phyloP scores from a whole-genome alignment of 2,329 filamentous ascomycete genomes.

The Penicillium sclerotiorum region DNA sequence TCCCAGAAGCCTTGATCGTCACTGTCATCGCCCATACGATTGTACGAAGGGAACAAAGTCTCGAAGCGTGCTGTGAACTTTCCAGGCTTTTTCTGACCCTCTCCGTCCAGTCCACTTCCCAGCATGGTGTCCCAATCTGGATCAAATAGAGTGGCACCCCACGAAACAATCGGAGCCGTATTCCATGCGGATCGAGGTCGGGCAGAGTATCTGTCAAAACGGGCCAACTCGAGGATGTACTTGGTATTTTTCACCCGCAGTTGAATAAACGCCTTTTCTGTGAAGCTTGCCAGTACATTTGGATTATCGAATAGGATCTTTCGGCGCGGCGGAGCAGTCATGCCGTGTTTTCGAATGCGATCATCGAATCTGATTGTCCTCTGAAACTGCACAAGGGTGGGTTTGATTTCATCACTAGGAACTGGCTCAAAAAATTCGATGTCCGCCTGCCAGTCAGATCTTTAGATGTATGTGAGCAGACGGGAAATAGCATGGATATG shows the following conservation, averaged over 20 bases:
- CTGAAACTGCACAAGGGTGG: slow-evolving; percentile 19
- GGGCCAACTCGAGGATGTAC: slow-evolving; percentile 47
- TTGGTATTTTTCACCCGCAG: slow-evolving; percentile 44
- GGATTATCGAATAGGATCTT: slow-evolving; percentile 34
- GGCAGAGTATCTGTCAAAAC: slow-evolving; percentile 44
- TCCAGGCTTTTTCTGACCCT: not conserved
- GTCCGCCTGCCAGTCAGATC: slow-evolving; percentile 46
- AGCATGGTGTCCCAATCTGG: slow-evolving; percentile 46
- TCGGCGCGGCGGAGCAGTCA: slow-evolving; percentile 29
- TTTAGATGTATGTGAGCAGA: slow-evolving; percentile 13
- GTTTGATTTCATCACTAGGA: slow-evolving; percentile 17
- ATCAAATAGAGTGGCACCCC: slow-evolving; percentile 43
- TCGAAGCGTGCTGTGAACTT: not conserved
- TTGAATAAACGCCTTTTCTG: slow-evolving; percentile 44
- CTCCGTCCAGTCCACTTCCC: slow-evolving; percentile 21
- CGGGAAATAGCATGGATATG: not conserved
- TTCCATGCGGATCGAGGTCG: not conserved
- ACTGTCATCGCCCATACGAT: not conserved
- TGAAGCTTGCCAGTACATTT: slow-evolving; percentile 33
- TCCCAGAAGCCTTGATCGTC: not conserved
- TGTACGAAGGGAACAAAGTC: not conserved
- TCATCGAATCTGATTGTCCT: slow-evolving; percentile 8
- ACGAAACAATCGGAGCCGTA: slow-evolving; percentile 29
- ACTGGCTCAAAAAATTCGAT: slow-evolving; percentile 44
- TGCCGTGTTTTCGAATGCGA: slow-evolving; percentile 2